Conservation (phyloP, 164 flowering plant species). For the Pachysandra terminalis region DNA sequence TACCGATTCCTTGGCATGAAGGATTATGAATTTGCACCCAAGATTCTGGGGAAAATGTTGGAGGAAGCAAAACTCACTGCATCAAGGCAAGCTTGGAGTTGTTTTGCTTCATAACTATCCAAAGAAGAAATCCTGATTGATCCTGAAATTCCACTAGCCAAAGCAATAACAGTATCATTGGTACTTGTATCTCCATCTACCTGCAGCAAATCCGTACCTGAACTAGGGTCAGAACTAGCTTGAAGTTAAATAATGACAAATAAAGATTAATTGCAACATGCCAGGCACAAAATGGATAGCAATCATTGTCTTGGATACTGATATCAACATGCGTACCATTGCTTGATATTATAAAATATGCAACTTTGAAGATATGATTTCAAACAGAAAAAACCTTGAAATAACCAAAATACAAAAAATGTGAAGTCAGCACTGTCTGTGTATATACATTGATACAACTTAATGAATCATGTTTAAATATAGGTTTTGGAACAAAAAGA, state of each 20-base stretch:
- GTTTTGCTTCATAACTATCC: slow-evolving; percentile 60
- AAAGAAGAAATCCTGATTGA: slow-evolving; percentile 56
- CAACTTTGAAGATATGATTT: too few relatives aligned
- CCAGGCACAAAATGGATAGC: background rate
- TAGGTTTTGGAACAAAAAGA: too few relatives aligned
- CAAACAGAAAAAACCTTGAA: too few relatives aligned
- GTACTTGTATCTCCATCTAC: slow-evolving; percentile 99
- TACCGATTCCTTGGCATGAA: background rate
- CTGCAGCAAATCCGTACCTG: slow-evolving; percentile 34
- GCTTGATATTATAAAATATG: too few relatives aligned
- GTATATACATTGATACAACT: too few relatives aligned
- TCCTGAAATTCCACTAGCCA: slow-evolving; percentile 95
- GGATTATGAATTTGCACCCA: background rate
- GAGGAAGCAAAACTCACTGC: slow-evolving; percentile 46
- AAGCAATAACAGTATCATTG: slow-evolving; percentile 93
- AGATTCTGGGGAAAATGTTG: background rate
- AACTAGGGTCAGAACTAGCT: background rate
- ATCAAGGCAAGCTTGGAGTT: slow-evolving; percentile 90
- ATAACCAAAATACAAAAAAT: too few relatives aligned
- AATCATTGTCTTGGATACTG: background rate
- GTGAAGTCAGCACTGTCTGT: too few relatives aligned
- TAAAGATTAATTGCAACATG: background rate
- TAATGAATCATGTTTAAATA: too few relatives aligned
- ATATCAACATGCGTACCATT: background rate
- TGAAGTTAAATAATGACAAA: too few relatives aligned